Evolutionary conservation across 805 yeast species (phyloP), one percentile per base, ranked within the genome.

Genomic region (Metschnikowia matae): DNA sequence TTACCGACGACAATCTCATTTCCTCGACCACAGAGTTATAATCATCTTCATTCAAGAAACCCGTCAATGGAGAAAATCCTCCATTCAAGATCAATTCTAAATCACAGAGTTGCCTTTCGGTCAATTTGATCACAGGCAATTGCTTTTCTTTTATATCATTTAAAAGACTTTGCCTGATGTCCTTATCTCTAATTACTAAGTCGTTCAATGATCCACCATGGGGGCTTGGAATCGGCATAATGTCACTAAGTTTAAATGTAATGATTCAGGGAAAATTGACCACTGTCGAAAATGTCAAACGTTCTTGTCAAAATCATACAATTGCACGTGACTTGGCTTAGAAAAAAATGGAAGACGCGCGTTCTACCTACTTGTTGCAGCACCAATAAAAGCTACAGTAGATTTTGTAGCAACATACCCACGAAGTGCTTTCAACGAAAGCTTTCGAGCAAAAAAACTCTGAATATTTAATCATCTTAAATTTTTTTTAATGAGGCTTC

Each of bases 171-270:
- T 64, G 65, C 58, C 79, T 83, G 57, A 79, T 81, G 37, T 80
- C 66, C 33, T 82, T 80, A 67, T 91, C 98, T 70, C 98, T 84
- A 48, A 83, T 81, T 51, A 90, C 78, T 54, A 91, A 78, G 67
- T 91, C 98, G 70, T 91, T 85, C 58, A 91, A 80, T 49, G 75
- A 75, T 61, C 97, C 97, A 65, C 97, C 98, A 80, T 92, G 97
- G 51, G 98, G 96, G 61, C 82, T 71, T 46, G 75, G 75, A 58
- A 72, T 68, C 52, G 85, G 84, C 88, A 84, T 84, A 15, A 15
- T 40, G 37, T 34, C 11, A 18, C 18, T 26, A 13, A n/a, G 10
- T 15, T 42, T 29, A 18, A 15, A 33, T 38, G 48, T 36, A 23
- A 14, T 10, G 20, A 40, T 33, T 31, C 26, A 23, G 31, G 39